phyloP scores from a whole-genome alignment of 2,329 filamentous ascomycete species.

The Zymoseptoria crescenta region DNA sequence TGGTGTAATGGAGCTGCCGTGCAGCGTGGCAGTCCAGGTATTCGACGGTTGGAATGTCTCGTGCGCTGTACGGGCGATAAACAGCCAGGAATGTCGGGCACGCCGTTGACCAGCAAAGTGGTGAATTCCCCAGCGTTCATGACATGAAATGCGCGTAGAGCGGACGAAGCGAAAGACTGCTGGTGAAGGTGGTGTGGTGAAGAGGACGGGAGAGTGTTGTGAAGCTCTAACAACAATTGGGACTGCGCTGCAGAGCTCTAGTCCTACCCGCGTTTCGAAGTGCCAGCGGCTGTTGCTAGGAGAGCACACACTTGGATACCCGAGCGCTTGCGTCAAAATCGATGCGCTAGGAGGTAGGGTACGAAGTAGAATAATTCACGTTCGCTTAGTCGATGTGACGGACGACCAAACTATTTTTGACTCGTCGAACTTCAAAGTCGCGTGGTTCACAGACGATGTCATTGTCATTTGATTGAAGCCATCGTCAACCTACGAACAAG shows the following conservation, averaged over 20 bases:
- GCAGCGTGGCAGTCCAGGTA: not conserved
- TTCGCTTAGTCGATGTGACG: not conserved
- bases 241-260: too few relatives aligned
- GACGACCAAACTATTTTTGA: not conserved
- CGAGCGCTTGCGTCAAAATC: too few relatives aligned
- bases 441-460: not conserved
- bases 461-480: not conserved
- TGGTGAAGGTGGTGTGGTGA: not conserved
- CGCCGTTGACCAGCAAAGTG: slow-evolving; percentile 7
- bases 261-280: too few relatives aligned
- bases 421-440: not conserved
- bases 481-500: not conserved
- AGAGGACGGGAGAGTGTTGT: not conserved
- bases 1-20: slow-evolving; percentile 6
- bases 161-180: not conserved
- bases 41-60: slow-evolving; percentile 10
- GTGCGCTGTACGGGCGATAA: slow-evolving; percentile 5
- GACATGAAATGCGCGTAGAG: not conserved
- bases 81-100: slow-evolving; percentile 12
- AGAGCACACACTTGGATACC: too few relatives aligned
- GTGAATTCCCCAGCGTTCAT: not conserved
- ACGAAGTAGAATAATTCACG: too few relatives aligned
- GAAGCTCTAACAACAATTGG: not conserved
- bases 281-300: too few relatives aligned
- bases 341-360: too few relatives aligned